Base-by-base conservation (phyloP, 176 grass and related monocot species). In the Canna indica region DNA sequence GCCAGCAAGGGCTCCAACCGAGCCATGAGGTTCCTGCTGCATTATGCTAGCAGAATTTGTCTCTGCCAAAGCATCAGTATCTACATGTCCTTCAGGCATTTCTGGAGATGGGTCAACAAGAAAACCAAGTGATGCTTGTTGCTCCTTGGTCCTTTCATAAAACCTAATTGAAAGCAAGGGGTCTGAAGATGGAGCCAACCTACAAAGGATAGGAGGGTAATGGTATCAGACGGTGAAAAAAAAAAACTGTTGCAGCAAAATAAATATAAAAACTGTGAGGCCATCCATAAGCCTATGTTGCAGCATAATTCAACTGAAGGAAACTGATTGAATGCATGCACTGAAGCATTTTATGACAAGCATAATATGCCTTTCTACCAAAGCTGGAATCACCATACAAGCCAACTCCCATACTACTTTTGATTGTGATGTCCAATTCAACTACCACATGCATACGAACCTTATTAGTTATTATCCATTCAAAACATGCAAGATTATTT, bases 1-100 rank as follows among this genome's bases (percentile, higher is more conserved):
- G 36, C 82, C 93, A 68, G 86, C 88, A 77, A 87, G 42, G 62
- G 89, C 89, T 85, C 93, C 93, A 88, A 97, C 84, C 14, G 83
- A 85, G 29, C 89, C 93, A 75, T 97, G 93, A 7, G 93, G 79
- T 39, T 64, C 72, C 25, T 16, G 48, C 48, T 82, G 72, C 22
- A 10, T 69, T 56, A 48, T 8, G 25, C 62, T 82, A 72, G 22
- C 73, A 60, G 69, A 75, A 75, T 79, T 79, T 12, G 69, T 36
- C 59, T 77, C 81, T 15, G 70, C 46, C 36, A 73, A 75, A 76
- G 69, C 73, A 80, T 80, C 33, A 14, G 56, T 16, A 79, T 50
- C 79, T 79, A 60, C 48, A 32, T 82, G 78, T 38, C 70, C 60
- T 45, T 73, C 83, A 75, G 76, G 59, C 65, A 83, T 79, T 79